Evolutionary conservation across 805 yeast genomes (phyloP).

Genomic region (Jamesozyma spencerorum): DNA sequence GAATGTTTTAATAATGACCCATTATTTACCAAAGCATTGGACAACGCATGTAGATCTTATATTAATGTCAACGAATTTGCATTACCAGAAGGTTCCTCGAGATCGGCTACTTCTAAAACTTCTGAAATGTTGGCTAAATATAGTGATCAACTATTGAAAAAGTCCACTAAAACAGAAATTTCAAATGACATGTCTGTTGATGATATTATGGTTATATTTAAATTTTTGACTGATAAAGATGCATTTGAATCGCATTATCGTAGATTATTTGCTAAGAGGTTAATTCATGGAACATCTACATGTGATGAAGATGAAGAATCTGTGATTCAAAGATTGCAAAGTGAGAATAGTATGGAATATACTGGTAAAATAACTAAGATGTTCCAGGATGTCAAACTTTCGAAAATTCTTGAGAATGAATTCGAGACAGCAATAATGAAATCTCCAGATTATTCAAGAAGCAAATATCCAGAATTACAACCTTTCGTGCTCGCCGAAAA

Average conservation of each 20-base stretch:
- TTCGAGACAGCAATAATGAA: slow-evolving; percentile 28
- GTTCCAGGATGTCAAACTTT: slow-evolving; percentile 88
- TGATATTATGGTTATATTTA: slow-evolving; percentile 79
- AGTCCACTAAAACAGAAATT: slow-evolving; percentile 61
- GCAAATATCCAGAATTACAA: slow-evolving; percentile 42
- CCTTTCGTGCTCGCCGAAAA: slow-evolving; percentile 78
- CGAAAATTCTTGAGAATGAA: slow-evolving; percentile 56
- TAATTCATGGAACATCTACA: slow-evolving; percentile 77
- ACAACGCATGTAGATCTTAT: slow-evolving; percentile 75
- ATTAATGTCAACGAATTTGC: slow-evolving; percentile 81
- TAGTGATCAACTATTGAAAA: slow-evolving; percentile 73
- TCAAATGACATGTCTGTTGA: slow-evolving; percentile 68
- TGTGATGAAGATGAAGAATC: slow-evolving; percentile 74
- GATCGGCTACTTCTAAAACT: slow-evolving; percentile 57
- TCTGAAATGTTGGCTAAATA: slow-evolving; percentile 89
- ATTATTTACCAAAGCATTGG: slow-evolving; percentile 76
- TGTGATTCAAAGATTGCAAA: slow-evolving; percentile 76
- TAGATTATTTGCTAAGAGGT: slow-evolving; percentile 77
- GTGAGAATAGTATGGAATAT: slow-evolving; percentile 84
- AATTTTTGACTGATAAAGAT: slow-evolving; percentile 86
- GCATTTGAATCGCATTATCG: slow-evolving; percentile 91
- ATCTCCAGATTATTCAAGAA: slow-evolving; percentile 25
- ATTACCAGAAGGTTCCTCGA: slow-evolving; percentile 42
- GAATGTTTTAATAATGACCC: slow-evolving; percentile 53
- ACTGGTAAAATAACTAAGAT: slow-evolving; percentile 89